A percentile compares a stretch with the other conserved stretches of the same genome.
These are phyloP conservation scores for Vaccinium macrocarpon DNA, from an alignment of 148 eudicot species.

Conservation along the genomic window DNA sequence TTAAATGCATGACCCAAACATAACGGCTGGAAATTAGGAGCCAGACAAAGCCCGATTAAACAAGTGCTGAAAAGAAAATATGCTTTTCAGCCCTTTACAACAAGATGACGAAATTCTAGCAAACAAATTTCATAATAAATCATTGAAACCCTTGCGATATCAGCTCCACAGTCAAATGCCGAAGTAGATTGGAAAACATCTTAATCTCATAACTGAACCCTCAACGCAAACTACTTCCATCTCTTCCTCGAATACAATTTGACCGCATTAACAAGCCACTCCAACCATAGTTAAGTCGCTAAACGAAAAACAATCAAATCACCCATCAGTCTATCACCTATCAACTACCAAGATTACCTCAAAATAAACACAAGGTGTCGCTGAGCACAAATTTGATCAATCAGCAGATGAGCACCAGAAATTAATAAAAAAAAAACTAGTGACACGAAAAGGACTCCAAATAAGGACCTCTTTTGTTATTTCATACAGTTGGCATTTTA, in stretches of 20 bases:
- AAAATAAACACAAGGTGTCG: not conserved
- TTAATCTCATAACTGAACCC: not conserved
- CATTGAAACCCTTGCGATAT: not conserved
- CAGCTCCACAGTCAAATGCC: not conserved
- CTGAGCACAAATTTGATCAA: not conserved
- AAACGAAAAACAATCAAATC: not conserved
- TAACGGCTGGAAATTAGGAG: not conserved
- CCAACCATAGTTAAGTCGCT: not conserved
- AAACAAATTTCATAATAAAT: not conserved
- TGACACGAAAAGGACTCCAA: not conserved
- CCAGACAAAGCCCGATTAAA: not conserved
- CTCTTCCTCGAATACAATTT: not conserved
- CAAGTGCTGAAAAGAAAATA: not conserved
- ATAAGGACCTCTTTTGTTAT: not conserved
- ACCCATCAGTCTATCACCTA: not conserved
- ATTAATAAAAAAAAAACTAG: not conserved
- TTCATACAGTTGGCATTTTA: not conserved
- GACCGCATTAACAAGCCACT: not conserved
- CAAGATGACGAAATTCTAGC: constrained; percentile 5
- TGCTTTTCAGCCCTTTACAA: not conserved
- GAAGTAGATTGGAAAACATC: not conserved
- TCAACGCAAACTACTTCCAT: not conserved
- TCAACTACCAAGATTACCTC: not conserved
- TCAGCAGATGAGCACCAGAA: not conserved
- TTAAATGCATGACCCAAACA: not conserved